Percentiles rank a stretch among this genome's conserved stretches.
Conservation (phyloP, 2,329 filamentous ascomycete genomes). For the Phaeophleospora eucalypticola region DNA sequence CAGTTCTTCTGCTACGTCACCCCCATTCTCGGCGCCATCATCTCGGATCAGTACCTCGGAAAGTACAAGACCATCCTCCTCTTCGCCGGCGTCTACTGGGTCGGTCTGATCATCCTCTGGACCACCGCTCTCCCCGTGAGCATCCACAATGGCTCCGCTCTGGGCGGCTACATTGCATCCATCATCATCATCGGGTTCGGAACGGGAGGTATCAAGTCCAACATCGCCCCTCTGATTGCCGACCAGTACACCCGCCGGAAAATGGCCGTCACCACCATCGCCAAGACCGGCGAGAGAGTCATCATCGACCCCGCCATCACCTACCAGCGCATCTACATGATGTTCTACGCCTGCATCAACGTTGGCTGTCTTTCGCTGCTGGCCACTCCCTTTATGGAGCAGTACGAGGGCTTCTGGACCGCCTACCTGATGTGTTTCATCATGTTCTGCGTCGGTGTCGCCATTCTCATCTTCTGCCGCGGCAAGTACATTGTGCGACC, state of each 20-base stretch:
- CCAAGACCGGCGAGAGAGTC: slow-evolving; percentile 41
- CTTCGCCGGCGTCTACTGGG: slow-evolving; percentile 59
- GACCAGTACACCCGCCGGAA: slow-evolving; percentile 45
- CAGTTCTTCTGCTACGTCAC: slow-evolving; percentile 49
- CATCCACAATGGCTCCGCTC: slow-evolving; percentile 56
- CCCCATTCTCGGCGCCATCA: slow-evolving; percentile 44
- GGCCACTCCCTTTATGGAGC: slow-evolving; percentile 65
- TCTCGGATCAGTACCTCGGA: slow-evolving; percentile 65
- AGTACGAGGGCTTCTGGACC: slow-evolving; percentile 60
- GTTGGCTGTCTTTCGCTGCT: slow-evolving; percentile 65
- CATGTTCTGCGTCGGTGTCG: slow-evolving; percentile 60
- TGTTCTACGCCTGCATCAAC: slow-evolving; percentile 72
- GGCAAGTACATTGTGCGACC: slow-evolving; percentile 41
- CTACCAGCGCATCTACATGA: slow-evolving; percentile 50
- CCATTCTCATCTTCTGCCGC: slow-evolving; percentile 45
- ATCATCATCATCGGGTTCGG: slow-evolving; percentile 69
- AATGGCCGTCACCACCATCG: slow-evolving; percentile 37
- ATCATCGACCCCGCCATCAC: slow-evolving; percentile 47
- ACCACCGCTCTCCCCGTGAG: slow-evolving; percentile 61
- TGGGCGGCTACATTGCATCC: slow-evolving; percentile 61
- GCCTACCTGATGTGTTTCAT: slow-evolving; percentile 60
- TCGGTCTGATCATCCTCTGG: slow-evolving; percentile 64
- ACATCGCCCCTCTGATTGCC: slow-evolving; percentile 56
- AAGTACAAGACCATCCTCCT: slow-evolving; percentile 67
- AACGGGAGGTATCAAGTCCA: slow-evolving; percentile 77